Evolutionary conservation across 2,329 filamentous ascomycete species (phyloP).

Genomic region (Bipolaris bicolor): DNA sequence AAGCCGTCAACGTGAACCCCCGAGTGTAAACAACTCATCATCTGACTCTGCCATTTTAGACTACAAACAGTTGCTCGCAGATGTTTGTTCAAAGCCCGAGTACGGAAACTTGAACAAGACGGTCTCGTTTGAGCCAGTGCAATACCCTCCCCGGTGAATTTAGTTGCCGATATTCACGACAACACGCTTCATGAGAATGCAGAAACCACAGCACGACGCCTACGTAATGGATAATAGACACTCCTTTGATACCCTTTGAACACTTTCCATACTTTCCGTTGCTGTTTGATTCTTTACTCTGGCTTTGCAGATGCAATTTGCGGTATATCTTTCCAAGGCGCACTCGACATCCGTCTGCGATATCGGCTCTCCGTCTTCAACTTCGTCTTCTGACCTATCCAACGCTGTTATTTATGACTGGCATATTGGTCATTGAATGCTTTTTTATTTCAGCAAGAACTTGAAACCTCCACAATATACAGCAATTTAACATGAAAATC

Average conservation of each 20-base stretch:
- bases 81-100: constrained; percentile 16
- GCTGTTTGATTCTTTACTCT: neutral
- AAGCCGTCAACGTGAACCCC: constrained; percentile 1
- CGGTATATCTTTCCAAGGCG: neutral
- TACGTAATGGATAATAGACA: constrained; percentile 17
- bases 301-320: neutral
- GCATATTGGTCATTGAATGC: neutral
- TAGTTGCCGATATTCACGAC: constrained; percentile 1
- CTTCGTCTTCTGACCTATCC: neutral
- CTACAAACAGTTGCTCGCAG: constrained; percentile 23
- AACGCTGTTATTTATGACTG: neutral
- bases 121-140: constrained; percentile 12
- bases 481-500: neutral
- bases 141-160: neutral
- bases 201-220: neutral
- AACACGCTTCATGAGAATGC: constrained; percentile 7
- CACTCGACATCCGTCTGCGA: neutral
- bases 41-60: constrained; percentile 12
- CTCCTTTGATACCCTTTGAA: neutral
- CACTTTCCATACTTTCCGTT: neutral
- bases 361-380: neutral
- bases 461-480: neutral
- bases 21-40: neutral
- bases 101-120: constrained; percentile 18
- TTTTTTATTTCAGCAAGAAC: neutral